Evolutionary conservation across 768 basidiomycete species (phyloP), one percentile per base, ranked within the genome.

Genomic region (Floccularia luteovirens): DNA sequence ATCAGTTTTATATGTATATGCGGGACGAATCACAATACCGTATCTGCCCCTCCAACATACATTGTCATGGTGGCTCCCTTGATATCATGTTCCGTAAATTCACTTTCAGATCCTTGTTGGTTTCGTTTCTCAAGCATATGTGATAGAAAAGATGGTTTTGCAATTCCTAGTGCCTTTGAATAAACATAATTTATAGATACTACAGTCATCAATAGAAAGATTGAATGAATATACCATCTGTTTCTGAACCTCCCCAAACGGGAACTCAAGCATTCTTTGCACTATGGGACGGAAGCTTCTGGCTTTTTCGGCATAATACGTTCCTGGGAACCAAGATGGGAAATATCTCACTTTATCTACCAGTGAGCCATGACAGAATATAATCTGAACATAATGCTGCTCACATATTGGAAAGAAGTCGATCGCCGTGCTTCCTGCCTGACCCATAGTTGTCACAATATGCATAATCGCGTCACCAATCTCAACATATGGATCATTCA

Each of bases 371-470:
- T n/a, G n/a, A n/a, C n/a, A n/a, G n/a, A n/a, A n/a, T n/a, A n/a
- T n/a, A n/a, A n/a, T n/a, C n/a, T n/a, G n/a, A n/a, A n/a, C n/a
- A n/a, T n/a, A n/a, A n/a, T n/a, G n/a, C n/a, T n/a, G n/a, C n/a
- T n/a, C n/a, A n/a, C n/a, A 66, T 57, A 48, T 47, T 2, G 72
- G 70, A 44, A 70, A 53, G 27, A 69, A 56, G 46, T 80, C 67
- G 57, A 67, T 55, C 38, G 67, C 52, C 80, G 79, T 60, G 53
- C 66, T 69, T 48, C 62, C 78, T n/a, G n/a, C n/a, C n/a, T n/a
- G n/a, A n/a, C n/a, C n/a, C n/a, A n/a, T n/a, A n/a, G n/a, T n/a
- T n/a, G n/a, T n/a, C n/a, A n/a, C n/a, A n/a, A n/a, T n/a, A n/a
- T n/a, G n/a, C n/a, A n/a, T n/a, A n/a, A n/a, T n/a, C n/a, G n/a